Evolutionary conservation across 2,329 filamentous ascomycete species (phyloP).

Genomic region (Colletotrichum camelliae): DNA sequence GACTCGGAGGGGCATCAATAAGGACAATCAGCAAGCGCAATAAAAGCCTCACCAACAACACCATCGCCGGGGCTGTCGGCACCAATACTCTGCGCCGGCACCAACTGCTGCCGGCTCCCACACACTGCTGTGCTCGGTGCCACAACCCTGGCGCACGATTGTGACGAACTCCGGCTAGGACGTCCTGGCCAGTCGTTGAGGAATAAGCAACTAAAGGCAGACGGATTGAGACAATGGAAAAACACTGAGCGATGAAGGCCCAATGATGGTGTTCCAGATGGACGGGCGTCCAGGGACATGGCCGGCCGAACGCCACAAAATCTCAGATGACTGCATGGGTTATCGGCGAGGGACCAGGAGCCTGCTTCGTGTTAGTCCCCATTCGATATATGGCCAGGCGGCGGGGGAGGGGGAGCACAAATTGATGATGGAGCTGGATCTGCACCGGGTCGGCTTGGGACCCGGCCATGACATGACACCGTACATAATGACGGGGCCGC

Average conservation of each 20-base stretch:
- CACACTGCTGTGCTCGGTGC: conserved; percentile 11
- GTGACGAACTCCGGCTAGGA: not conserved
- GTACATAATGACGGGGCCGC: not conserved
- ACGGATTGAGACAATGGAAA: conserved; percentile 11
- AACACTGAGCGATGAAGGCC: not conserved
- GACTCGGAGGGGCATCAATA: not conserved
- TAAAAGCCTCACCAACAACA: not conserved
- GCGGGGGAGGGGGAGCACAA: conserved; percentile 1
- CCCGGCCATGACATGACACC: not conserved
- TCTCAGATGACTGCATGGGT: conserved; percentile 13
- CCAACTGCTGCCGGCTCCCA: conserved; percentile 7
- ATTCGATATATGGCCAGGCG: conserved; percentile 5
- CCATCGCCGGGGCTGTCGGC: not conserved
- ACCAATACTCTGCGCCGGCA: not conserved
- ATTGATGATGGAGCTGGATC: conserved; percentile 10
- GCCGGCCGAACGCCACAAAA: conserved; percentile 8
- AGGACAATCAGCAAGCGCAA: not conserved
- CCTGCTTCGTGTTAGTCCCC: not conserved
- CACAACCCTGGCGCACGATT: not conserved
- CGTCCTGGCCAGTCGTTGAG: not conserved
- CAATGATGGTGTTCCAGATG: conserved; percentile 6
- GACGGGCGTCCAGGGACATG: not conserved
- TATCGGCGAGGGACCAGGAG: not conserved
- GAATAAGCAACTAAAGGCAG: conserved; percentile 12
- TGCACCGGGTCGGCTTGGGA: conserved; percentile 2